These are phyloP conservation scores for Fusarium burgessii DNA, from an alignment of 2,329 filamentous ascomycete genomes.

Conservation along the genomic window DNA sequence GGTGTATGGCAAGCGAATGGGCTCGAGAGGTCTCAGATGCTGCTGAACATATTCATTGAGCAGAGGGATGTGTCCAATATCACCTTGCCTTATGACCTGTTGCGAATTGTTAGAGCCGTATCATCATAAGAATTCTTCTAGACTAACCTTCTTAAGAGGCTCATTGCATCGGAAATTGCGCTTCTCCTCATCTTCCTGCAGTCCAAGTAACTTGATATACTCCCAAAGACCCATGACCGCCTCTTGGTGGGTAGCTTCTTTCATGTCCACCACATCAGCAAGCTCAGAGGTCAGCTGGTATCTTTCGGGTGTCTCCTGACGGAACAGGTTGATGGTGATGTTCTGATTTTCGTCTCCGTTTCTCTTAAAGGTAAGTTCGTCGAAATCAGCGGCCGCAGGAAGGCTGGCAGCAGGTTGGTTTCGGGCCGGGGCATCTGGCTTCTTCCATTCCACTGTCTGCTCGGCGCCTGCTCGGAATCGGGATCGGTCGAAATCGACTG, in stretches of 20 bases:
- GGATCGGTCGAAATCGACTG: constrained; percentile 77
- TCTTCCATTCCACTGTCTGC: constrained; percentile 85
- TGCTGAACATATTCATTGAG: constrained; percentile 82
- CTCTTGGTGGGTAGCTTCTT: constrained; percentile 87
- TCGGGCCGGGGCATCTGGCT: constrained; percentile 71
- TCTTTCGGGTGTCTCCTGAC: constrained; percentile 87
- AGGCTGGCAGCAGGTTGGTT: constrained; percentile 54
- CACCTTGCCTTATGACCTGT: constrained; percentile 78
- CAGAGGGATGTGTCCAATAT: constrained; percentile 86
- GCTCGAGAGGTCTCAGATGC: constrained; percentile 83
- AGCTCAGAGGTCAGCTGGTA: constrained; percentile 83
- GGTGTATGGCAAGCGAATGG: constrained; percentile 88
- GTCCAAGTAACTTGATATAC: constrained; percentile 85
- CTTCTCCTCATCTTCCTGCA: constrained; percentile 96
- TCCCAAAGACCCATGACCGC: constrained; percentile 95
- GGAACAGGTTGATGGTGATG: constrained; percentile 85
- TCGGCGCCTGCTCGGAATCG: constrained; percentile 67
- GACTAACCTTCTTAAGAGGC: constrained; percentile 76
- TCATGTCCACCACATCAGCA: constrained; percentile 85
- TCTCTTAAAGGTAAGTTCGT: constrained; percentile 90
- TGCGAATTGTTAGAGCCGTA: constrained; percentile 41
- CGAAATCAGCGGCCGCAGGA: constrained; percentile 81
- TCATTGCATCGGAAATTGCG: constrained; percentile 92
- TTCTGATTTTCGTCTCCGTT: constrained; percentile 94
- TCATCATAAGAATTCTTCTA: not conserved